Evolutionary conservation across 352 stramenopile genomes (phyloP).

Genomic region (Phytophthora ramorum): DNA sequence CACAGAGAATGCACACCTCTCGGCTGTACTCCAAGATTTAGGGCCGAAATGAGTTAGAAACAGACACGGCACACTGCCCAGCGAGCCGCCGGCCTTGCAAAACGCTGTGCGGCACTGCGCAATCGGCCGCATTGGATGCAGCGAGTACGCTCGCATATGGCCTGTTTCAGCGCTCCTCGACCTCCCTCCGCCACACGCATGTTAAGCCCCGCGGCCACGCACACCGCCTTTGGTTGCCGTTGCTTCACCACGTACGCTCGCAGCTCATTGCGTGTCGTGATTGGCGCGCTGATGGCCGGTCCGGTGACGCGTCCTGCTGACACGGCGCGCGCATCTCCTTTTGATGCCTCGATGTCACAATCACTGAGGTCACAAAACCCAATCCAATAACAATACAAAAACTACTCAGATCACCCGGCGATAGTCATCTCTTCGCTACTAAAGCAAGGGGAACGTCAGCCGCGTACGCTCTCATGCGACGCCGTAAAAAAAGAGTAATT

Average conservation of each 20-base stretch:
- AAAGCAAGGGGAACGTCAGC: conserved; percentile 27
- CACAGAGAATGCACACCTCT: no score
- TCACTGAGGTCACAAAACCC: background rate
- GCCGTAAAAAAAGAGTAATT: conserved; percentile 39
- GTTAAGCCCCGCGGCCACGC: no score
- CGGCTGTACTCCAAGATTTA: no score
- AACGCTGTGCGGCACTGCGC: conserved; percentile 11
- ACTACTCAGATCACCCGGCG: background rate
- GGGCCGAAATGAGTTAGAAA: no score
- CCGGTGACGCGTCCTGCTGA: conserved; percentile 18
- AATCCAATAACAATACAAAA: background rate
- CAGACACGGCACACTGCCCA: background rate
- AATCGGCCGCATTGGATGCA: conserved; percentile 34
- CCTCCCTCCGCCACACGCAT: background rate
- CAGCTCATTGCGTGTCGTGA: conserved; percentile 7
- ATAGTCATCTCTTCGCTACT: background rate
- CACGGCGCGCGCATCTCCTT: conserved; percentile 10
- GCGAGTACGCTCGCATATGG: conserved; percentile 37
- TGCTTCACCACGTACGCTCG: conserved; percentile 31
- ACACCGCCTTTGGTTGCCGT: background rate
- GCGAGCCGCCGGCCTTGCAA: background rate
- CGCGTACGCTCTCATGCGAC: conserved; percentile 32
- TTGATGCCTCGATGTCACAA: conserved; percentile 13
- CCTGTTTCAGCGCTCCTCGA: conserved; percentile 17
- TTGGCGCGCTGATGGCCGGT: conserved; percentile 12